A percentile compares a stretch with the other conserved stretches of the same genome.
Conservation (phyloP, 306 rosid species). For the Fragaria ananassa region DNA sequence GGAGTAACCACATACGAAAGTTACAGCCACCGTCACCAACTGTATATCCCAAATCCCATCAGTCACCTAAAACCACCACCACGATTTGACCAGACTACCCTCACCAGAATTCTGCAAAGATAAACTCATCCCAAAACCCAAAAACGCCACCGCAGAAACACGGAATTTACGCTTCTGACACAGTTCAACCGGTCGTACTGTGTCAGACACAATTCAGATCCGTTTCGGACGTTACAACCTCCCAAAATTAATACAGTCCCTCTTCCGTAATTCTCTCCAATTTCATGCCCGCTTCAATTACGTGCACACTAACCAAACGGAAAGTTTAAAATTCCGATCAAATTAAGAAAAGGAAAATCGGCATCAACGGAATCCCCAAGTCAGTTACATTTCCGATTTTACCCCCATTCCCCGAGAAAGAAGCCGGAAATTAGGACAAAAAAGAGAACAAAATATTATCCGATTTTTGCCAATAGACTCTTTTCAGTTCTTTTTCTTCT, state of each 20-base stretch:
- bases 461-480: background rate
- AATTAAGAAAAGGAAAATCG: background rate
- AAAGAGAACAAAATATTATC: background rate
- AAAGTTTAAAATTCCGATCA: background rate
- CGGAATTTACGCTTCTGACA: slow-evolving; percentile 41
- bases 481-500: background rate
- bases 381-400: background rate
- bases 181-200: slow-evolving; percentile 19
- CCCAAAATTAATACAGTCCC: background rate
- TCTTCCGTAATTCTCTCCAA: slow-evolving; percentile 10
- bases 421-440: slow-evolving; percentile 13
- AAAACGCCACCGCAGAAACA: slow-evolving; percentile 26
- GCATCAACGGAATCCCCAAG: background rate
- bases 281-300: background rate
- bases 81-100: slow-evolving; percentile 32
- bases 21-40: background rate
- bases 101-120: background rate
- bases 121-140: background rate
- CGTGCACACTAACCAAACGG: background rate
- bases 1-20: background rate
- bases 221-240: slow-evolving; percentile 10
- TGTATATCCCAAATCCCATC: background rate
- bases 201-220: slow-evolving; percentile 14
- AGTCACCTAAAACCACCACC: background rate
- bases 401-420: background rate